Base-by-base conservation (phyloP, 75 land plant species). In the Sequoia sempervirens region DNA sequence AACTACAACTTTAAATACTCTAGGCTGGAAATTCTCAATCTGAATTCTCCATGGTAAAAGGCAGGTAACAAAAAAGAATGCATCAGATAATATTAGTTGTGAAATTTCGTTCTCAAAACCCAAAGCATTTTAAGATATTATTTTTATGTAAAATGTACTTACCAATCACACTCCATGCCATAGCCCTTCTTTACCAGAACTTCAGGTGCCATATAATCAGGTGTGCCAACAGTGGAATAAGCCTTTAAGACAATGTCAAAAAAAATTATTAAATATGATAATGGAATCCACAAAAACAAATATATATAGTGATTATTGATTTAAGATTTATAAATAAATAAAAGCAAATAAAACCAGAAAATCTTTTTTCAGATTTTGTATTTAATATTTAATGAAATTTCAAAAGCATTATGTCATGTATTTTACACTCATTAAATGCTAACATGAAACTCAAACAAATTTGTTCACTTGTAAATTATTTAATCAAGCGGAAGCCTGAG, bases 191-290 rank as follows among this genome's bases (percentile, higher is more conserved):
- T 95, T 46, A 92, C 74, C 66, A 95, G 84, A 13, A 95, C 97
- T 90, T 95, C 97, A 76, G 97, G 97, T 79, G 97, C 97, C 93
- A 95, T 95, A 84, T 95, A 95, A 84, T 95, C 97, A 40, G 93
- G 93, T 70, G 97, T 95, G 53, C 97, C 97, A 28, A 95, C 97
- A 34, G 97, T 95, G 13, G 97, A 95, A 89, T 89, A 95, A 12
- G 97, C 97, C 97, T 95, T 84, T 79, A 80, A 58, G 41, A 68
- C 38, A 75, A 34, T 47, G 30, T 14, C 26, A 81, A 46, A 52
- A 14, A 54, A 20, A 14, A 34, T 41, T 81, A 17, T 52, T 5
- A 81, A 14, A 53, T 81, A 36, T 53, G 41, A 53, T 20, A 45
- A 11, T 23, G 23, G 28, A 28, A 18, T 78, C 80, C 80, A 43